Evolutionary conservation across 1,284 basidiomycete genomes (phyloP).

Genomic region (Trametes hirsuta): DNA sequence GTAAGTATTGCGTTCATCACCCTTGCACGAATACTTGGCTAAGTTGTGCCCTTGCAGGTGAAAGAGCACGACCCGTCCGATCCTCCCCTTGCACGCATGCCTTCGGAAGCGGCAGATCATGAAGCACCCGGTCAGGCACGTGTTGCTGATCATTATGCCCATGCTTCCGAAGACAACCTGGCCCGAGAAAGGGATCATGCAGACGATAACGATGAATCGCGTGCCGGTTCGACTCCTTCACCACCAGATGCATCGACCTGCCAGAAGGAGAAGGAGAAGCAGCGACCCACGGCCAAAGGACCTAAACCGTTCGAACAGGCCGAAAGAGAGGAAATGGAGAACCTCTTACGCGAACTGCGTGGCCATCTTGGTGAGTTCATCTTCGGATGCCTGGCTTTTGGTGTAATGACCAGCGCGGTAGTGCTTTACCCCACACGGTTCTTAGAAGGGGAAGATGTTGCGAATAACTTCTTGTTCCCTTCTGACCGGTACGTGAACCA

Average conservation of each 20-base stretch:
- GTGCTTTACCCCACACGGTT: slow-evolving; percentile 85
- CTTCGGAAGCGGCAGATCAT: slow-evolving; percentile 61
- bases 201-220: slow-evolving; percentile 22
- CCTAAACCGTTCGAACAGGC: slow-evolving; percentile 77
- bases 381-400: not conserved
- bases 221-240: slow-evolving; percentile 13
- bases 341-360: slow-evolving; percentile 70
- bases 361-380: slow-evolving; percentile 76
- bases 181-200: slow-evolving; percentile 26
- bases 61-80: slow-evolving; percentile 49
- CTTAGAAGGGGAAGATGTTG: slow-evolving; percentile 83
- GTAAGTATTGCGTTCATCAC: slow-evolving; percentile 50
- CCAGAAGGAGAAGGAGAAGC: slow-evolving; percentile 38
- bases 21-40: not conserved
- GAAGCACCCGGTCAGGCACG: slow-evolving; percentile 33
- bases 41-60: slow-evolving; percentile 38
- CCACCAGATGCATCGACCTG: slow-evolving; percentile 5
- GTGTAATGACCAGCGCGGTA: slow-evolving; percentile 32
- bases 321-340: slow-evolving; percentile 90
- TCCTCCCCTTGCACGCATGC: slow-evolving; percentile 54
- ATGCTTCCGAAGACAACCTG: slow-evolving; percentile 26
- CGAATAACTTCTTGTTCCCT: slow-evolving; percentile 91
- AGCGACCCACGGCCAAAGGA: slow-evolving; percentile 48
- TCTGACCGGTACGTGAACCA: slow-evolving; percentile 65
- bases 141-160: slow-evolving; percentile 16